Evolutionary conservation across 2,329 filamentous ascomycete genomes (phyloP), one percentile per base, ranked within the genome.

Genomic region (Aspergillus brasiliensis): DNA sequence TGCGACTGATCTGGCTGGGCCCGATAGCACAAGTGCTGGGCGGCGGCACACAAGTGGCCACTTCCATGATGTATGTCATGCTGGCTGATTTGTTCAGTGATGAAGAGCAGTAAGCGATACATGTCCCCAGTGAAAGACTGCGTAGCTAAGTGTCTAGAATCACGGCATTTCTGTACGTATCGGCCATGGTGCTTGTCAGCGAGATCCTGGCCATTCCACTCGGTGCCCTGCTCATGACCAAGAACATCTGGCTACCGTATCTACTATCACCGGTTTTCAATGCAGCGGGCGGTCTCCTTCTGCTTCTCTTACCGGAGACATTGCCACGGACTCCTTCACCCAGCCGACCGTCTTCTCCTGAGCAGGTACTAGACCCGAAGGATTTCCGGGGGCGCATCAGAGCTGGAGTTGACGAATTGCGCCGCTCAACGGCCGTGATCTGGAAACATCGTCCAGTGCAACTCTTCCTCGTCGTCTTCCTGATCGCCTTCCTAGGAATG

Each of bases 1-100:
- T 74, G 13, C 68, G 71, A 11, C 57, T 69, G 54, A 57, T 72
- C 31, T 73, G 69, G 71, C n/a, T 71, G 2, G 60, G 65, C 1
- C 63, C 62, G 2, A 6, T 69, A 4, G 69, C 63, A 19, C 61
- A 63, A 25, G 25, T 69, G 1, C 65, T 70, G 8, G 71, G 71
- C 3, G 71, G 70, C 3, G 71, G 71, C 11, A 62, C 70, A 1
- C 59, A 64, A 19, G 66, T 68, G 3, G 17, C 66, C 5, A 34
- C 58, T 4, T 63, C 67, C 2, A 66, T 71, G 31, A 62, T 64
- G 8, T 55, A 67, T 40, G 63, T 67, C 2, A 66, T 73, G 51
- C 57, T 73, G 2, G 67, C 71, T 3, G 71, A 74, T 58, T 37
- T 72, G 8, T 69, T 69, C 52, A 64, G 65, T 1, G 68, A 68